Base-by-base conservation (phyloP, 805 yeast genomes). In the Spathaspora boniae region DNA sequence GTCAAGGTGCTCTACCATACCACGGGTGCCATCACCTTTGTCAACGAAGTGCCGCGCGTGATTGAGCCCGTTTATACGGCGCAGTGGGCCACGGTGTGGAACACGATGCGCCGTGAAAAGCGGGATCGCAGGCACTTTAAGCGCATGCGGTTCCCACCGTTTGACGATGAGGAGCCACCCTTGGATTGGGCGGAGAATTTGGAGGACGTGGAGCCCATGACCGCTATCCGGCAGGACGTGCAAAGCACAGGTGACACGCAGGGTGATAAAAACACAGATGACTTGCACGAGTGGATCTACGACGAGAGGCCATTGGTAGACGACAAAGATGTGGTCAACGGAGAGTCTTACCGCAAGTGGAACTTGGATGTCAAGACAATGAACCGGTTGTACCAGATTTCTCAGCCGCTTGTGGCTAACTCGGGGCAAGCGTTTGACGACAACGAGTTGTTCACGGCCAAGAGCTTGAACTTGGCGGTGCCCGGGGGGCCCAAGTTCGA, bases 401-500 rank as follows among this genome's bases (percentile, higher is more conserved):
- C 96, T 0, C 69, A 73, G n/a, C 94, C 96, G 2, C 56, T 91
- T 9, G 50, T 83, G 22, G 65, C 75, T 12, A 83, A 85, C 50
- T 76, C 74, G 48, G 72, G 61, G 40, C 83, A 84, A 49, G 60
- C 88, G 26, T 91, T 89, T 54, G 88, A 89, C 48, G 78, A 77
- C 38, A 71, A 82, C 36, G 71, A 96, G 0, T 86, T 93, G 45
- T 76, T 82, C 56, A 89, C 96, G 0, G 95, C 98, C 0, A 93
- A 93, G 53, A 91, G 95, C 6, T 68, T 93, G 33, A 87, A 89
- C 50, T 72, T 81, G 29, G 82, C 95, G 1, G 68, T 93, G 22
- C 96, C 97, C 0, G 96, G 96, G 9, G 99, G 98, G 0, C 98
- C 99, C 9, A 86, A 83, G 53, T 93, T 88, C 58, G 98, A 89